Conservation (phyloP, 805 yeast genomes). For the Candida yuanshanica region DNA sequence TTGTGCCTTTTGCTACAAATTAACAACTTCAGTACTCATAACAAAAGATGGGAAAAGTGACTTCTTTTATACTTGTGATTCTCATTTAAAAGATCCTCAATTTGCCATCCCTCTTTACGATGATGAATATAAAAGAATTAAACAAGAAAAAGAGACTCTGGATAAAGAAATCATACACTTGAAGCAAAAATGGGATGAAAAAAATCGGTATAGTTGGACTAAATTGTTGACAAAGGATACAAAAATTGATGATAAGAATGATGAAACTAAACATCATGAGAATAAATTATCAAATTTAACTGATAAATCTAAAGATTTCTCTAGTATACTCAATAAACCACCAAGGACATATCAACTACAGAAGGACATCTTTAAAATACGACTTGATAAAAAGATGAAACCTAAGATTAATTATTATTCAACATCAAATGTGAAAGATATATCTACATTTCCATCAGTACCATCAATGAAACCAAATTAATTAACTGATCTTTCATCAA, state of each 20-base stretch:
- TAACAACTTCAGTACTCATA: conserved; percentile 20
- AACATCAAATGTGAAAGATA: conserved; percentile 18
- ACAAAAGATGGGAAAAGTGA: conserved; percentile 18
- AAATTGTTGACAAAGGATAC: conserved; percentile 10
- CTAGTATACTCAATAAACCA: conserved; percentile 21
- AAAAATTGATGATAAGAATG: conserved; percentile 10
- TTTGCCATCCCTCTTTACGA: conserved; percentile 20
- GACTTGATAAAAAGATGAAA: conserved; percentile 29
- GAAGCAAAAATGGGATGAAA: conserved; percentile 23
- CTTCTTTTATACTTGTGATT: conserved; percentile 21
- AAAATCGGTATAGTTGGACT: conserved; percentile 23
- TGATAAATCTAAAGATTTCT: conserved; percentile 4
- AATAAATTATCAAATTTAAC: conserved; percentile 11
- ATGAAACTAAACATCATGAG: conserved; percentile 17
- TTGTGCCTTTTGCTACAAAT: conserved; percentile 24
- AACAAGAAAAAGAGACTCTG: conserved; percentile 13
- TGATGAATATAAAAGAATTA: conserved; percentile 19
- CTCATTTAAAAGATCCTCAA: conserved; percentile 17
- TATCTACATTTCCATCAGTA: conserved; percentile 31
- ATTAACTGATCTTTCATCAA: conserved; percentile 68
- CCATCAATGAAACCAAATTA: conserved; percentile 8
- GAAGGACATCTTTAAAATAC: conserved; percentile 33
- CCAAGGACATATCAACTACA: conserved; percentile 34
- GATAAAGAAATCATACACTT: conserved; percentile 17
- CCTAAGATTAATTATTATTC: conserved; percentile 24